phyloP scores from a whole-genome alignment of 192 early-diverging fungal genomes.

The Backusella mclennaniae region DNA sequence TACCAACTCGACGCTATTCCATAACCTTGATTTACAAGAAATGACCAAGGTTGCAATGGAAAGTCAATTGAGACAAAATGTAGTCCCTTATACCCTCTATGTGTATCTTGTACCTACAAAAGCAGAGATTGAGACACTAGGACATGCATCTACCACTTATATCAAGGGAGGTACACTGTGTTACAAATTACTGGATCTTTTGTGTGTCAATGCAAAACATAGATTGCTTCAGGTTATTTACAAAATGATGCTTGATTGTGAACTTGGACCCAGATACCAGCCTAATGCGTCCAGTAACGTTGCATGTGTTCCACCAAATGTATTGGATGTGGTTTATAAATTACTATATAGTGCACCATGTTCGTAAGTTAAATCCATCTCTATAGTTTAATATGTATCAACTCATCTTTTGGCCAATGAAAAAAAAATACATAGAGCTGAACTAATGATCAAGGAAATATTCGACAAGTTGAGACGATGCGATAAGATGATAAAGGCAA shows the following conservation, averaged over 20 bases:
- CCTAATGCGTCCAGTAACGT: conserved; percentile 46
- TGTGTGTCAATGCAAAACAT: conserved; percentile 64
- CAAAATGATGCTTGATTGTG: conserved; percentile 72
- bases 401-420: background rate
- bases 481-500: conserved; percentile 60
- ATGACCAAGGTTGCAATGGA: conserved; percentile 53
- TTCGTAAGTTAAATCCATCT: conserved; percentile 43
- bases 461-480: conserved; percentile 68
- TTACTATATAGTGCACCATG: conserved; percentile 73
- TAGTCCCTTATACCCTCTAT: conserved; percentile 53
- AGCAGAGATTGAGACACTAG: conserved; percentile 42
- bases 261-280: conserved; percentile 58
- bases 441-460: conserved; percentile 69
- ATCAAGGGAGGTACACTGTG: conserved; percentile 62
- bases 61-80: conserved; percentile 45
- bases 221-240: conserved; percentile 64
- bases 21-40: conserved; percentile 49
- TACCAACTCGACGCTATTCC: conserved; percentile 36
- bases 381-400: background rate
- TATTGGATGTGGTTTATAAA: conserved; percentile 76
- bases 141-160: conserved; percentile 46
- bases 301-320: conserved; percentile 69
- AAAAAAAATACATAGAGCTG: conserved; percentile 35
- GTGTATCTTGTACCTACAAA: conserved; percentile 52
- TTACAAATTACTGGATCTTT: conserved; percentile 66